These are phyloP conservation scores for Fusarium sp. DNA, from an alignment of 2,329 filamentous ascomycete species.

Conservation along the genomic window DNA sequence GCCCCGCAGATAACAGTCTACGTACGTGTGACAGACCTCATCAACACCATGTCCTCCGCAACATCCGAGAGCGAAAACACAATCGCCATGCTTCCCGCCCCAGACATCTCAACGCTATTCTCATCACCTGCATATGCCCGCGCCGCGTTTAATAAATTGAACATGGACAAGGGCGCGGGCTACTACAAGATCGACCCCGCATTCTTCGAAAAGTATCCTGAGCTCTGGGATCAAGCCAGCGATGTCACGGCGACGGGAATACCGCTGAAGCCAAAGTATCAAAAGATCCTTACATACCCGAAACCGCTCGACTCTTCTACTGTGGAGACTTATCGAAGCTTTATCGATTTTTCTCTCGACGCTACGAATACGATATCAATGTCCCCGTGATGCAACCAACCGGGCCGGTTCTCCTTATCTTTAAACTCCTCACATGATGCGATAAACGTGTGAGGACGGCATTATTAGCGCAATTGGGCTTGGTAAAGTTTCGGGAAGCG, in stretches of 20 bases:
- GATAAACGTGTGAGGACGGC: background rate
- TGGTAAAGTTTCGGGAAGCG: constrained; percentile 10
- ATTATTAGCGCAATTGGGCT: background rate
- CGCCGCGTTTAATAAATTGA: constrained; percentile 39
- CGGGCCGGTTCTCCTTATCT: background rate
- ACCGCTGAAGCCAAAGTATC: constrained; percentile 41
- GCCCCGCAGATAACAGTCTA: constrained; percentile 41
- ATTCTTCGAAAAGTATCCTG: constrained; percentile 45
- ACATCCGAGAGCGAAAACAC: background rate
- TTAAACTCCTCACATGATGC: constrained; percentile 5
- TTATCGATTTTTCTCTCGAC: constrained; percentile 45
- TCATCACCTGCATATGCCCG: constrained; percentile 36
- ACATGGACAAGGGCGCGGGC: constrained; percentile 45
- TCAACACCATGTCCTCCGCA: constrained; percentile 37
- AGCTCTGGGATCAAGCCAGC: constrained; percentile 40
- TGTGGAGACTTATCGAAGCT: constrained; percentile 45
- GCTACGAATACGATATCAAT: constrained; percentile 33
- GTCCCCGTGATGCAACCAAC: background rate
- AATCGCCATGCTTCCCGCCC: constrained; percentile 34
- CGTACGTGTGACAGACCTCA: constrained; percentile 43
- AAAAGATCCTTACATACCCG: constrained; percentile 43
- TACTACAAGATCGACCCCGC: constrained; percentile 47
- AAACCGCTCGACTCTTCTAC: constrained; percentile 41
- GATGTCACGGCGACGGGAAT: constrained; percentile 42
- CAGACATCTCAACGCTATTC: constrained; percentile 36